Evolutionary conservation across 2,329 filamentous ascomycete genomes (phyloP).

Genomic region (Diaporthe helianthi): DNA sequence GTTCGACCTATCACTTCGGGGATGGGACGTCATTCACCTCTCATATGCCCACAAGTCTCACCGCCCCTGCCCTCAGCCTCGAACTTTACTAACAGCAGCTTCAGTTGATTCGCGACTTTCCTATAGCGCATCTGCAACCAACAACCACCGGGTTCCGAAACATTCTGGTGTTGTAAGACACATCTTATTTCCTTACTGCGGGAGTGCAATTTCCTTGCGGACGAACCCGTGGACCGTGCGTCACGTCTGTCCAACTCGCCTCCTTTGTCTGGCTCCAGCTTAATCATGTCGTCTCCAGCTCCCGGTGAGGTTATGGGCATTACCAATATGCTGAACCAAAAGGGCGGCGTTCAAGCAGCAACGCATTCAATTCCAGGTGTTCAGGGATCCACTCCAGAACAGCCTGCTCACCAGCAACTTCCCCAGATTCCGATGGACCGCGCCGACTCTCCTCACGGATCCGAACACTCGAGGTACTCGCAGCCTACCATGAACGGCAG

Average conservation of each 20-base stretch:
- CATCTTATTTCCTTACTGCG: conserved; percentile 36
- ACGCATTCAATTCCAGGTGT: conserved; percentile 44
- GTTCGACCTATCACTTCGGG: conserved; percentile 28
- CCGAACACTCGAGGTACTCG: conserved; percentile 65
- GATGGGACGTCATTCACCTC: not conserved
- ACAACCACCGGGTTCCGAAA: conserved; percentile 32
- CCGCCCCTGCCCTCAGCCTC: conserved; percentile 5
- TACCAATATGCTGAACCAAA: conserved; percentile 60
- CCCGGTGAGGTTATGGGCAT: conserved; percentile 60
- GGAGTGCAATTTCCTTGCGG: conserved; percentile 35
- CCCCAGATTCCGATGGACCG: conserved; percentile 54
- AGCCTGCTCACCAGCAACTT: conserved; percentile 37
- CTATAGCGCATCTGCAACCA: conserved; percentile 27
- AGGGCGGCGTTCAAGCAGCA: conserved; percentile 46
- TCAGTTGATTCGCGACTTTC: conserved; percentile 20
- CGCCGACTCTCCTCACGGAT: conserved; percentile 64
- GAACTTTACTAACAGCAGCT: conserved; percentile 27
- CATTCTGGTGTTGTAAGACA: conserved; percentile 37
- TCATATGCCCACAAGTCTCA: conserved; percentile 8
- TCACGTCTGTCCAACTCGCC: conserved; percentile 31
- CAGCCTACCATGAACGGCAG: conserved; percentile 50
- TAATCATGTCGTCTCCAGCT: conserved; percentile 52
- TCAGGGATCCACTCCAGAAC: conserved; percentile 40
- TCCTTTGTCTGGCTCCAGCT: conserved; percentile 34
- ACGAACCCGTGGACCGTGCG: conserved; percentile 33